Conservation (phyloP, 345 rosid species). For the Gossypium mustelinum region DNA sequence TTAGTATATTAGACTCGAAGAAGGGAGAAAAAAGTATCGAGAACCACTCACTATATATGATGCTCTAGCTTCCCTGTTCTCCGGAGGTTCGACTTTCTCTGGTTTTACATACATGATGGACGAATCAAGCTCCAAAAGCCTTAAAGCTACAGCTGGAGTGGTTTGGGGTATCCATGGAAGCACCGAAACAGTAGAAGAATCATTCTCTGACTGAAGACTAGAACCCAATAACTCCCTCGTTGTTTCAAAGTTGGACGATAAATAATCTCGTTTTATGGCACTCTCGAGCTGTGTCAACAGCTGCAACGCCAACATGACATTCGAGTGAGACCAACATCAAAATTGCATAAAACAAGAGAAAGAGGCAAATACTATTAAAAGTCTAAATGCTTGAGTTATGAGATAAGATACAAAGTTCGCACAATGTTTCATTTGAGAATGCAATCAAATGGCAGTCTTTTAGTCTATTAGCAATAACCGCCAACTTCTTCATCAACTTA, state of each 20-base stretch:
- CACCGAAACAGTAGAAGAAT: slow-evolving; percentile 32
- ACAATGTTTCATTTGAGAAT: background rate
- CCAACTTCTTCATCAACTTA: background rate
- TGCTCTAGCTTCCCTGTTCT: slow-evolving; percentile 39
- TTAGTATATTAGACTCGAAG: background rate
- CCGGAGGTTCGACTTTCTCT: slow-evolving; percentile 55
- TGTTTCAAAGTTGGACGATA: slow-evolving; percentile 56
- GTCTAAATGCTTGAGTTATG: background rate
- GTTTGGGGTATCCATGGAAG: slow-evolving; percentile 98
- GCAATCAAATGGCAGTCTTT: background rate
- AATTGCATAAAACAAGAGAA: background rate
- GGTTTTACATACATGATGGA: slow-evolving; percentile 50
- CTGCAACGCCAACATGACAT: slow-evolving; percentile 36
- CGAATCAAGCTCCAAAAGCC: slow-evolving; percentile 78
- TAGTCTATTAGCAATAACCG: background rate
- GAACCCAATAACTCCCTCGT: slow-evolving; percentile 67
- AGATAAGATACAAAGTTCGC: background rate
- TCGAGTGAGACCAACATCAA: background rate
- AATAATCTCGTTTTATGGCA: slow-evolving; percentile 58
- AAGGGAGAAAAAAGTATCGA: background rate
- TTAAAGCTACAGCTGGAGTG: slow-evolving; percentile 72
- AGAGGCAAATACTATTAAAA: background rate
- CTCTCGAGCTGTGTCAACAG: slow-evolving; percentile 65
- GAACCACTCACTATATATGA: slow-evolving; percentile 49
- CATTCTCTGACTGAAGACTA: slow-evolving; percentile 13